These are phyloP conservation scores for Alternaria atra DNA, from an alignment of 2,329 filamentous ascomycete genomes.

Conservation along the genomic window DNA sequence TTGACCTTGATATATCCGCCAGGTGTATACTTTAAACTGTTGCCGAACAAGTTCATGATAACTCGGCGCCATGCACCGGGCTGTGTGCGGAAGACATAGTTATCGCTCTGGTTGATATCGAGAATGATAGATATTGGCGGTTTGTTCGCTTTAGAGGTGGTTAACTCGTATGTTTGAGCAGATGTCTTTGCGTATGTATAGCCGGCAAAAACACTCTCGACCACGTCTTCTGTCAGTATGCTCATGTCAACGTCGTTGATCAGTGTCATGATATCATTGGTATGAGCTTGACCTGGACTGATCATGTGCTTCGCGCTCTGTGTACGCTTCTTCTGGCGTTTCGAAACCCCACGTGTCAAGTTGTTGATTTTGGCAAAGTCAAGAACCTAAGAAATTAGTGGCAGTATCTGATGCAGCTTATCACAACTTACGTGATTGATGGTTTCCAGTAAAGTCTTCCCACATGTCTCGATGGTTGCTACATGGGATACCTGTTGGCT, in stretches of 20 bases:
- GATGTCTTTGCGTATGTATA: slow-evolving; percentile 46
- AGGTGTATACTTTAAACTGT: slow-evolving; percentile 52
- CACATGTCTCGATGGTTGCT: slow-evolving; percentile 51
- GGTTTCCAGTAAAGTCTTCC: slow-evolving; percentile 52
- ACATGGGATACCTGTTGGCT: slow-evolving; percentile 54
- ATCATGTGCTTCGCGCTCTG: slow-evolving; percentile 44
- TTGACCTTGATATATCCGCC: slow-evolving; percentile 50
- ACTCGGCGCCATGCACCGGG: slow-evolving; percentile 52
- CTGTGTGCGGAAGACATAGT: slow-evolving; percentile 50
- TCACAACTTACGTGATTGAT: slow-evolving; percentile 49
- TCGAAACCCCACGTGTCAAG: slow-evolving; percentile 42
- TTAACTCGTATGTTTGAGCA: slow-evolving; percentile 36
- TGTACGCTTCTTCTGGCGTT: slow-evolving; percentile 41
- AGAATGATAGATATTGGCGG: slow-evolving; percentile 44
- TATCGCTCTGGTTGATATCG: slow-evolving; percentile 47
- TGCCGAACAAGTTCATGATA: slow-evolving; percentile 53
- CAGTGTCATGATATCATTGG: slow-evolving; percentile 47
- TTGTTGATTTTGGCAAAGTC: slow-evolving; percentile 55
- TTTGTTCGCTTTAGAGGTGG: slow-evolving; percentile 22
- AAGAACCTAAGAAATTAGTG: slow-evolving; percentile 41
- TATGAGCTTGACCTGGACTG: slow-evolving; percentile 40
- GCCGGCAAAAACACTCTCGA: slow-evolving; percentile 50
- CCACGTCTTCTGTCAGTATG: slow-evolving; percentile 48
- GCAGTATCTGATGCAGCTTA: background rate
- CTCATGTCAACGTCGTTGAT: slow-evolving; percentile 49